Base-by-base conservation (phyloP, 345 rosid species). In the Anacardium occidentale region DNA sequence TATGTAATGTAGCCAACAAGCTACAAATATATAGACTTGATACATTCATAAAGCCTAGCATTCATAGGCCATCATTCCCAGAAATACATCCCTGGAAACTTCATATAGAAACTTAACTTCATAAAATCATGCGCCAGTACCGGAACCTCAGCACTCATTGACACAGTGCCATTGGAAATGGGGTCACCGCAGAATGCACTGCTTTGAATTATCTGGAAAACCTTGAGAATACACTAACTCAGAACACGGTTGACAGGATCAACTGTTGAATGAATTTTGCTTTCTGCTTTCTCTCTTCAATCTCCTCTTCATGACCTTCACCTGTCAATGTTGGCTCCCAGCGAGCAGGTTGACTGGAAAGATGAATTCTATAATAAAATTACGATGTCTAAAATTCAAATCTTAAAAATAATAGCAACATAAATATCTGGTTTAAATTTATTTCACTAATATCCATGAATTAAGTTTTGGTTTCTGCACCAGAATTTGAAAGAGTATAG, bases 271-370 rank as follows among this genome's bases (percentile, higher is more conserved):
- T 79, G 34, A 87, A 89, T 45, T 74, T 74, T 2, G 85, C 86
- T 77, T 78, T 86, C 71, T 79, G 77, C 75, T 72, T 79, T 71
- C 77, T 82, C 76, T 81, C 87, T 72, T 87, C 89, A 13, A 24
- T 29, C 48, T 79, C 79, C 69, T 78, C 56, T 64, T 64, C 71
- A 44, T 62, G 53, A 47, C 42, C 74, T 65, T 79, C 73, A 44
- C 74, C 73, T 22, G 7, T n/a, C 17, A 55, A 60, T 25, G 75
- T 52, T 20, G 66, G 37, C 51, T 69, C 77, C 29, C 12, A 14
- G 71, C 92, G 15, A 82, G 86, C 75, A 68, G 15, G 57, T 50
- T 14, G 18, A 50, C 14, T 2, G 53, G 20, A 13, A 50, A 50
- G 14, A 2, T n/a, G 15, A 3, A 18, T 14, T 15, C 4, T 50